Conservation (phyloP, 495 filamentous ascomycete genomes). For the Lasiosphaeris hirsuta region DNA sequence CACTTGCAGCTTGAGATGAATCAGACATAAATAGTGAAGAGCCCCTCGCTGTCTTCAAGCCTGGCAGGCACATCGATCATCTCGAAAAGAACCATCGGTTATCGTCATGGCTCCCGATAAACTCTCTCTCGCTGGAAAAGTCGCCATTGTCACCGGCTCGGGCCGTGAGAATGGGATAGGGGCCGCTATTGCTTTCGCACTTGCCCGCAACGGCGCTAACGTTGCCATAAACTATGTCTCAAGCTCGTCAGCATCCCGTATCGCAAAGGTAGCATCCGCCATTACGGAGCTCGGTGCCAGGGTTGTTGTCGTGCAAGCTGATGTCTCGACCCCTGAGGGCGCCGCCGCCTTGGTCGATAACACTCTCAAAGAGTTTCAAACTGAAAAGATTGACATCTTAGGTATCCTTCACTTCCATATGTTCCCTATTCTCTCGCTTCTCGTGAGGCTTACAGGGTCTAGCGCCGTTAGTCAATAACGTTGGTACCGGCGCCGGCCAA, state of each 20-base stretch:
- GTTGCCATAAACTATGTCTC: slow-evolving; percentile 39
- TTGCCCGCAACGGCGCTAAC: slow-evolving; percentile 40
- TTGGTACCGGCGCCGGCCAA: slow-evolving; percentile 8
- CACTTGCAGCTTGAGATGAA: no score
- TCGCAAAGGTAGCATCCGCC: slow-evolving; percentile 24
- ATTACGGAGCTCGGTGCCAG: slow-evolving; percentile 23
- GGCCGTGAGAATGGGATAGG: slow-evolving; percentile 45
- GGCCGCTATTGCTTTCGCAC: slow-evolving; percentile 38
- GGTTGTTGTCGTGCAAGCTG: slow-evolving; percentile 34
- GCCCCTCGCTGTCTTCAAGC: no score
- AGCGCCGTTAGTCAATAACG: slow-evolving; percentile 29
- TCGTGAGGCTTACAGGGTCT: background rate
- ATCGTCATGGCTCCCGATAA: slow-evolving; percentile 14
- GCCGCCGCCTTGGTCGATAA: slow-evolving; percentile 31
- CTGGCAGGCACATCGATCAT: no score
- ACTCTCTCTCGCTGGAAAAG: slow-evolving; percentile 45
- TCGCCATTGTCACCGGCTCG: slow-evolving; percentile 51
- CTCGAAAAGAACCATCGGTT: no score
- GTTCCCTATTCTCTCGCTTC: background rate
- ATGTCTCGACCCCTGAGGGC: slow-evolving; percentile 28
- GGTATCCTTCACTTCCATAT: slow-evolving; percentile 16
- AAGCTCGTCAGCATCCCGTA: slow-evolving; percentile 29
- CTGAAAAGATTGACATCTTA: slow-evolving; percentile 38
- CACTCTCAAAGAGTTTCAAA: slow-evolving; percentile 26
- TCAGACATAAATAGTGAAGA: no score